These are phyloP conservation scores for Hysterium pulicare DNA, from an alignment of 2,329 filamentous ascomycete species.

Conservation along the genomic window DNA sequence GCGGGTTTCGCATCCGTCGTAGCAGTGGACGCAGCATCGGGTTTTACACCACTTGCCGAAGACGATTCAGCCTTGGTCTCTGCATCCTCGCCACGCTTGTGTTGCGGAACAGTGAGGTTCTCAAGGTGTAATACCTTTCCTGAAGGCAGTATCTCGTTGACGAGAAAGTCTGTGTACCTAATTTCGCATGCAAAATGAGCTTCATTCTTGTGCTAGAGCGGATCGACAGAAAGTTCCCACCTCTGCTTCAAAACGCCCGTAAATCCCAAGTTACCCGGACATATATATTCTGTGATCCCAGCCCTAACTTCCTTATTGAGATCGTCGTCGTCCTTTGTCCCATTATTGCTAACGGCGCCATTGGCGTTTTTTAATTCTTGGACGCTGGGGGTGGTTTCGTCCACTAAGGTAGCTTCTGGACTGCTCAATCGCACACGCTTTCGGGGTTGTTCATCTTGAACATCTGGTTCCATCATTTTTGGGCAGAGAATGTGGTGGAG, in stretches of 20 bases:
- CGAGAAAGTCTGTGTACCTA: slow-evolving; percentile 86
- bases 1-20: not conserved
- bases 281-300: slow-evolving; percentile 65
- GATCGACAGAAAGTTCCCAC: slow-evolving; percentile 39
- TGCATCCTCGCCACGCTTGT: slow-evolving; percentile 2
- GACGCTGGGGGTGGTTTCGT: slow-evolving; percentile 9
- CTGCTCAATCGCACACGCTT: slow-evolving; percentile 4
- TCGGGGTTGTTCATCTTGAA: slow-evolving; percentile 4
- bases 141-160: slow-evolving; percentile 79
- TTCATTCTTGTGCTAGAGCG: not conserved
- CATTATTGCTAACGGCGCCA: slow-evolving; percentile 7
- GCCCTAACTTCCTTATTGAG: slow-evolving; percentile 42
- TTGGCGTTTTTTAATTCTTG: slow-evolving; percentile 5
- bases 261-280: slow-evolving; percentile 56
- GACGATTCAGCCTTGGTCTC: slow-evolving; percentile 3
- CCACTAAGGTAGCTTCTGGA: not conserved
- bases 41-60: slow-evolving; percentile 1
- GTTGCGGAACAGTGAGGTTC: slow-evolving; percentile 36
- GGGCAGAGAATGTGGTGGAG: not conserved
- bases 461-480: not conserved
- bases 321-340: slow-evolving; percentile 17
- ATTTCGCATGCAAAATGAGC: slow-evolving; percentile 6
- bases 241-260: slow-evolving; percentile 65
- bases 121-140: slow-evolving; percentile 73
- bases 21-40: not conserved